Evolutionary conservation across 2,329 filamentous ascomycete genomes (phyloP).

Genomic region (Trematosphaeria pertusa): DNA sequence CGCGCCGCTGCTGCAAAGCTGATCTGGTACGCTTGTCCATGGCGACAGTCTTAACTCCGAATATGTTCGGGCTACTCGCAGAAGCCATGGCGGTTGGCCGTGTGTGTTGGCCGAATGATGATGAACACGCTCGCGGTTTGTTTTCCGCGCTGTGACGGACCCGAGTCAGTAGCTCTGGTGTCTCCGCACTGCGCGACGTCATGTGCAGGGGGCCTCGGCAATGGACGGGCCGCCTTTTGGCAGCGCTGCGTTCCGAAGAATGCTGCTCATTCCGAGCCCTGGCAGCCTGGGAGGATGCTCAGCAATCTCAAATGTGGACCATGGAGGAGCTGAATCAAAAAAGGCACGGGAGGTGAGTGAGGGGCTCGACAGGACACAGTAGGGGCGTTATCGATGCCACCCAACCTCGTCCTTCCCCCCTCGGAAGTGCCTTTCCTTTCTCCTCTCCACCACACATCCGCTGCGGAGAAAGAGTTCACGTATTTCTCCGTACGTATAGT

Average conservation of each 20-base stretch:
- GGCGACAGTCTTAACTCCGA: conserved; percentile 17
- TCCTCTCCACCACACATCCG: not conserved
- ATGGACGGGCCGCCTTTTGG: not conserved
- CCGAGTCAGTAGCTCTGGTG: conserved; percentile 19
- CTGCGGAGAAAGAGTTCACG: conserved; percentile 14
- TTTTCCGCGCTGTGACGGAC: conserved; percentile 29
- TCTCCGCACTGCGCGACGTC: conserved; percentile 10
- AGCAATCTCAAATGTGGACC: too few species aligned
- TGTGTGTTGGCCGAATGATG: conserved; percentile 14
- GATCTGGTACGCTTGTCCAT: conserved; percentile 8
- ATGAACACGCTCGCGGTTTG: conserved; percentile 27
- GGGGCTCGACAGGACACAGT: too few species aligned
- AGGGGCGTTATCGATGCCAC: too few species aligned
- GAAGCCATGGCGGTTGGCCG: too few species aligned
- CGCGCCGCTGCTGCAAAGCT: too few species aligned
- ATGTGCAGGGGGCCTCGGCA: not conserved
- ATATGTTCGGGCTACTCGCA: not conserved
- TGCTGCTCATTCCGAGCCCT: too few species aligned
- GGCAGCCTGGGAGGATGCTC: too few species aligned
- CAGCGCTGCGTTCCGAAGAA: conserved; percentile 4
- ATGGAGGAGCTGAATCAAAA: too few species aligned
- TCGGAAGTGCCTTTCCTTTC: conserved; percentile 12
- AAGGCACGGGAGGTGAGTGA: too few species aligned
- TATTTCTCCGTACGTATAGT: conserved; percentile 12
- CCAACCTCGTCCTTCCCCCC: conserved; percentile 1